Base-by-base conservation (phyloP, 768 basidiomycete genomes). In the Phylloporus arenicola region DNA sequence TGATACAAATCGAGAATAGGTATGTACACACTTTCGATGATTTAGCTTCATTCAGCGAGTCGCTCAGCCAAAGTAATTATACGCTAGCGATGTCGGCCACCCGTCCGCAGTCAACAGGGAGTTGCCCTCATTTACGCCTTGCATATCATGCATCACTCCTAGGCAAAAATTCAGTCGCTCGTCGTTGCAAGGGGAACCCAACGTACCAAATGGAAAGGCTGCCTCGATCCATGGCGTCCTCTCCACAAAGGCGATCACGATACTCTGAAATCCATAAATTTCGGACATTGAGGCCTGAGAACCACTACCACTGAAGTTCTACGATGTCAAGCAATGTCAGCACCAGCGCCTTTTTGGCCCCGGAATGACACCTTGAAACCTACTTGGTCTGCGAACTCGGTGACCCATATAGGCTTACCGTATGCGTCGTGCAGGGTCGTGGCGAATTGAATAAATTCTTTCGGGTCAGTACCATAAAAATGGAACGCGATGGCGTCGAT, bases 361-460 rank as follows among this genome's bases (percentile, higher is more conserved):
- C 12, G 8, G 20, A 10, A 29, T 3, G 33, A 19, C 17, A 29
- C 44, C 20, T 10, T 5, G 6, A 17, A 37, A 27, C 51, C 16
- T 51, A 80, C 86, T 71, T 81, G 73, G 71, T 83, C 84, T 47
- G 87, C 88, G 51, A 79, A 84, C 59, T 91, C 89, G 5, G 87
- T 85, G 55, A 84, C 61, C 75, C 76, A 80, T 59, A 90, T 69
- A 25, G 67, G 65, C 49, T 61, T 58, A 14, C 61, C 52, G 58
- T 81, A 83, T 8, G 71, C 67, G 37, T 64, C 56, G 61, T 87
- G 73, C 57, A 77, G 74, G 11, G 72, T 63, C 5, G 67, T 57
- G 47, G 86, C 66, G 62, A 85, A 83, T 10, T 55, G 29, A 46
- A 80, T 74, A 64, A 93, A 75, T 10, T 71, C 71, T 0, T 70